phyloP scores from a whole-genome alignment of 2,329 filamentous ascomycete genomes.

The Alternaria incomplexa region DNA sequence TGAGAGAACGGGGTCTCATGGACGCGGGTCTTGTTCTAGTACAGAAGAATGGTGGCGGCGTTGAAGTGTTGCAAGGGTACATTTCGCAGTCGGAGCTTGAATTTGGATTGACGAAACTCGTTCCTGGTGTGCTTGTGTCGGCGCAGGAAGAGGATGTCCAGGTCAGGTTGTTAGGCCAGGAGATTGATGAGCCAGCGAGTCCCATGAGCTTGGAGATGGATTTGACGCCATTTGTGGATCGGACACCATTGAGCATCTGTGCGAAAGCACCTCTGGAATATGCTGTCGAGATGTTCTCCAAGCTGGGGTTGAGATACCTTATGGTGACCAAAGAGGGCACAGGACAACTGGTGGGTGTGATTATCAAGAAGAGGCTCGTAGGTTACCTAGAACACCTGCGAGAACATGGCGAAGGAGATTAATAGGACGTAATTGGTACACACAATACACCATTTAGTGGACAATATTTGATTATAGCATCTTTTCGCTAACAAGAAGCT shows the following conservation, averaged over 20 bases:
- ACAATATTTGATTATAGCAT: constrained; percentile 36
- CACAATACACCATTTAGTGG: not conserved
- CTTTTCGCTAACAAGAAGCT: constrained; percentile 46
- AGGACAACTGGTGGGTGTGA: constrained; percentile 58
- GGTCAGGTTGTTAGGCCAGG: constrained; percentile 50
- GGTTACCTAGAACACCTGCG: constrained; percentile 54
- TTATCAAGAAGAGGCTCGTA: constrained; percentile 65
- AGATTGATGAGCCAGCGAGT: constrained; percentile 32
- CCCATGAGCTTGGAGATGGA: constrained; percentile 45
- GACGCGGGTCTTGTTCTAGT: constrained; percentile 65
- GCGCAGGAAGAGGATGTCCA: constrained; percentile 29
- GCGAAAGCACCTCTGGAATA: constrained; percentile 63
- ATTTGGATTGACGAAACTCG: constrained; percentile 53
- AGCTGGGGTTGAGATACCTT: constrained; percentile 61
- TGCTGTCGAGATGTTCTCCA: constrained; percentile 65
- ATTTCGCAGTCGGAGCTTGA: constrained; percentile 61
- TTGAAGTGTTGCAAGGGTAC: constrained; percentile 60
- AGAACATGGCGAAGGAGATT: constrained; percentile 1
- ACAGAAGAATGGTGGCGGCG: constrained; percentile 30
- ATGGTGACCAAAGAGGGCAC: constrained; percentile 62
- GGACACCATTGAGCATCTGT: constrained; percentile 59
- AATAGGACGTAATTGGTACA: not conserved
- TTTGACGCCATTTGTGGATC: constrained; percentile 59
- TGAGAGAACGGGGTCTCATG: constrained; percentile 60
- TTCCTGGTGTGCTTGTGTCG: constrained; percentile 15